These are phyloP conservation scores for Besnoitia besnoiti DNA, from an alignment of 169 alveolate species.

Conservation along the genomic window DNA sequence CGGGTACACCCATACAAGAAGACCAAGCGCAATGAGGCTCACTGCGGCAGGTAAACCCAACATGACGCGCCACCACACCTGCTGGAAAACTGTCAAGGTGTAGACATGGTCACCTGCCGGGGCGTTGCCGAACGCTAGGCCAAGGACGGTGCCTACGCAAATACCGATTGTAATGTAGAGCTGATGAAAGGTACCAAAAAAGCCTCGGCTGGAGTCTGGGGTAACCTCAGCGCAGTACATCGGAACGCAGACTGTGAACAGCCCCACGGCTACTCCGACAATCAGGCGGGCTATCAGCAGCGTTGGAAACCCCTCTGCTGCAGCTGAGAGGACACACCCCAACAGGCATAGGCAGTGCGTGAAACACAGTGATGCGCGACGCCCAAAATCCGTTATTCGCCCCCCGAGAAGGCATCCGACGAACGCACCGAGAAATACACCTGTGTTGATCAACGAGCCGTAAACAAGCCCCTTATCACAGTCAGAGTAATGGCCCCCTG, in stretches of 20 bases:
- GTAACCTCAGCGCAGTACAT: constrained; percentile 83
- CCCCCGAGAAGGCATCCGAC: constrained; percentile 69
- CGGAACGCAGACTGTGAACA: constrained; percentile 82
- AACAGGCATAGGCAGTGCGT: constrained; percentile 46
- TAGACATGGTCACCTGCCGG: constrained; percentile 47
- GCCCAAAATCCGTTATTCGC: constrained; percentile 59
- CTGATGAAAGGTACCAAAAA: constrained; percentile 80
- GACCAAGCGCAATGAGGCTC: neutral
- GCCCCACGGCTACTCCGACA: constrained; percentile 84
- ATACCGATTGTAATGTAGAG: constrained; percentile 83
- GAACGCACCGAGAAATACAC: constrained; percentile 64
- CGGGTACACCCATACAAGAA: constrained; percentile 46
- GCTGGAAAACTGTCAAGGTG: constrained; percentile 34
- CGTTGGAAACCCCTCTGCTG: constrained; percentile 66
- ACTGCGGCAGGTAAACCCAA: constrained; percentile 58
- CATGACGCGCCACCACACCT: constrained; percentile 72
- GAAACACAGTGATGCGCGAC: constrained; percentile 56
- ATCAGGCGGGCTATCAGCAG: constrained; percentile 80
- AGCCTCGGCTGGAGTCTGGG: constrained; percentile 80
- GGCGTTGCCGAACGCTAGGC: constrained; percentile 72
- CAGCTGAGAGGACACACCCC: constrained; percentile 61
- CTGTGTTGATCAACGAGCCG: constrained; percentile 61
- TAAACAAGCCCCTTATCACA: constrained; percentile 55
- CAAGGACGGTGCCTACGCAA: constrained; percentile 77
- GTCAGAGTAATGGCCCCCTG: constrained; percentile 41